Evolutionary conservation across 805 yeast species (phyloP).

Genomic region (Ogataea nitratoaversa): DNA sequence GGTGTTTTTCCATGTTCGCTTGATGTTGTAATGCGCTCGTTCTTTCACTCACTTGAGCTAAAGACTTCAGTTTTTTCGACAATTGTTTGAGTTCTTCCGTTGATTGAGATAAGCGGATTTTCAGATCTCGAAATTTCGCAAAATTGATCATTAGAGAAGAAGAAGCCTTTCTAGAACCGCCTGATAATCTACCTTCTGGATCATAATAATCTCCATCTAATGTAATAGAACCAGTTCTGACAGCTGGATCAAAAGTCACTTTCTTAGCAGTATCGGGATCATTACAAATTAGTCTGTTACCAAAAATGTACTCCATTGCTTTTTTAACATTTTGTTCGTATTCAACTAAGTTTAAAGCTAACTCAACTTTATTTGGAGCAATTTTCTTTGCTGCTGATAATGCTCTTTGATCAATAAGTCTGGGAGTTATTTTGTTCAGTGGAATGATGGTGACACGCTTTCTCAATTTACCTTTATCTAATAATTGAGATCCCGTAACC

Average conservation of each 20-base stretch:
- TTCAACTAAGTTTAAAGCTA: constrained; percentile 79
- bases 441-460: constrained; percentile 91
- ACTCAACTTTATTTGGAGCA: constrained; percentile 81
- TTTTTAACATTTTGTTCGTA: constrained; percentile 64
- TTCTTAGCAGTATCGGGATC: constrained; percentile 85
- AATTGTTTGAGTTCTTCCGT: constrained; percentile 38
- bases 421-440: constrained; percentile 73
- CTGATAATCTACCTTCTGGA: constrained; percentile 93
- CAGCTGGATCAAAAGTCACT: constrained; percentile 81
- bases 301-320: constrained; percentile 92
- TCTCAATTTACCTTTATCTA: constrained; percentile 73
- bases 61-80: constrained; percentile 36
- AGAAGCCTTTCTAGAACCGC: constrained; percentile 74
- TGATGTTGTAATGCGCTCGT: constrained; percentile 58
- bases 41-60: constrained; percentile 40
- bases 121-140: constrained; percentile 50
- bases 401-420: constrained; percentile 46
- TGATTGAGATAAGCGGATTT: constrained; percentile 38
- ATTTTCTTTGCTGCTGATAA: constrained; percentile 65
- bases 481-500: constrained; percentile 72
- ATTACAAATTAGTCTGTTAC: constrained; percentile 79
- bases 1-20: constrained; percentile 53
- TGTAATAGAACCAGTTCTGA: constrained; percentile 80
- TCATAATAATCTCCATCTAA: constrained; percentile 92
- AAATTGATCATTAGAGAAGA: constrained; percentile 59